Base-by-base conservation (phyloP, 345 rosid species). In the Luvunga scandens region DNA sequence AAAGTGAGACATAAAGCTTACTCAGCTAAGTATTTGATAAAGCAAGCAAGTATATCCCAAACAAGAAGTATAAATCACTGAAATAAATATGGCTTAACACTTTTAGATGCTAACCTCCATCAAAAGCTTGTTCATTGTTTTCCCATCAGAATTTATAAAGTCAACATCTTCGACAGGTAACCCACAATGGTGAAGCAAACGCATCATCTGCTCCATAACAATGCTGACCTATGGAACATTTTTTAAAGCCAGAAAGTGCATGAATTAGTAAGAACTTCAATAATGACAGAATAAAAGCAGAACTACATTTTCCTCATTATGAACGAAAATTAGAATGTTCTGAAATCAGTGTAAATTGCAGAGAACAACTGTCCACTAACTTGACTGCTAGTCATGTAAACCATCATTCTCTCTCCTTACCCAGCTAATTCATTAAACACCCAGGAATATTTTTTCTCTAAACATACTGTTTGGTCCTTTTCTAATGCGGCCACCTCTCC, bases 171-270 rank as follows among this genome's bases (percentile, higher is more conserved):
- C 97, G 67, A 69, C 69, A n/a, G 98, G 99, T 79, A 96, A 80
- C 84, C 98, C 97, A 84, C 99, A 94, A 68, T 83, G 45, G 79
- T 96, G 99, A 78, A 96, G 98, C 69, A 96, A 78, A 9, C 97
- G 87, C 85, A 94, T 88, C 98, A 96, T 92, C 85, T 94, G 98
- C 85, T 96, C 99, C 99, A 96, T 96, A 22, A 96, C 98, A 83
- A 96, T 81, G 85, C 94, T 87, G 33, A 95, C 99, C 99, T 95
- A 70, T 53, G 50, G 82, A 80, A 73, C 13, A 38, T 67, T 48
- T 66, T 72, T 48, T 21, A 45, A 72, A 77, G 71, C n/a, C 31
- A 57, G 66, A 72, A 76, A 70, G 5, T 9, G 27, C 69, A 66
- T 34, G n/a, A 66, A 18, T 16, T 53, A 12, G 30, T 53, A 60